A percentile compares a stretch with the other conserved stretches of the same genome.
Evolutionary conservation across 345 rosid species (phyloP).

Genomic region (Ceriops tagal): DNA sequence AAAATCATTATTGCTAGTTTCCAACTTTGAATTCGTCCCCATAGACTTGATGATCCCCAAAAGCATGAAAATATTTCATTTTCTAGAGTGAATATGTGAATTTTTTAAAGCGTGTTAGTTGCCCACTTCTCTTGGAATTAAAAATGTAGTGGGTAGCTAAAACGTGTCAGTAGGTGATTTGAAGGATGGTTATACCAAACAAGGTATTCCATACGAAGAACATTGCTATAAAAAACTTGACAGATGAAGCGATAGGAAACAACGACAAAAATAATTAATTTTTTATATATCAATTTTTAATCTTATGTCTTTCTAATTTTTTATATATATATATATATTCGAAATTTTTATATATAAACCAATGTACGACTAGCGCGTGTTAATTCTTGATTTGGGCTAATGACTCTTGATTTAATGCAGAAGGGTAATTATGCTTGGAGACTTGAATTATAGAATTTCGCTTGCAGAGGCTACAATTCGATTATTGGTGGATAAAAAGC

Average conservation of each 20-base stretch:
- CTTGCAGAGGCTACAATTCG: constrained; percentile 57
- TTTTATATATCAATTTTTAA: no score
- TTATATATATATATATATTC: no score
- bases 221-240: not conserved
- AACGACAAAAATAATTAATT: no score
- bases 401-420: constrained; percentile 32
- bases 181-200: not conserved
- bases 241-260: no score
- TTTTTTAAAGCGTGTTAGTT: no score
- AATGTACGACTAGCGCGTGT: not conserved
- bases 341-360: not conserved
- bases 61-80: not conserved
- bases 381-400: constrained; percentile 24
- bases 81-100: not conserved
- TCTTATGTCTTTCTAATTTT: no score
- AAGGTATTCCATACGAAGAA: not conserved
- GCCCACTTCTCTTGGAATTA: not conserved
- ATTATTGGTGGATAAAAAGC: constrained; percentile 46
- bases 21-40: constrained; percentile 24
- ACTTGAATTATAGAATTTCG: constrained; percentile 75
- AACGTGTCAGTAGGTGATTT: constrained; percentile 10
- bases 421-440: constrained; percentile 66
- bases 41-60: constrained; percentile 17
- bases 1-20: constrained; percentile 13
- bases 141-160: constrained; percentile 13